Evolutionary conservation across 106 monocot species (phyloP), one percentile per base, ranked within the genome.

Genomic region (Xerophyta viscosa): DNA sequence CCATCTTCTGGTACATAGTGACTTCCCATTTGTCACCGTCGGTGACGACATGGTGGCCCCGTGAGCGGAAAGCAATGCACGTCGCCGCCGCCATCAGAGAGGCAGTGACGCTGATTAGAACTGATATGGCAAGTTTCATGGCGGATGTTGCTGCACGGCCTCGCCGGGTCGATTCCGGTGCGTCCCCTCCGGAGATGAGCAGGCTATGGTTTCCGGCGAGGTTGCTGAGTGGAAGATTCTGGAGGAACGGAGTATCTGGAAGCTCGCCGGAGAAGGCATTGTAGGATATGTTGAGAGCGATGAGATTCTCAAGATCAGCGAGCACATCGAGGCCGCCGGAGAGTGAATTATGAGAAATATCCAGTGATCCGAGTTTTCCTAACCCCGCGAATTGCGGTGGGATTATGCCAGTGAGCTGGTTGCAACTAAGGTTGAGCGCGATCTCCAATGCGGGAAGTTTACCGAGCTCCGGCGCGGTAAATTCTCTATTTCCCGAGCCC

Each of bases 1-100:
- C 85, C 24, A 89, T 57, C 69, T 96, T 96, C 41, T 89, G 84
- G 66, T 78, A 96, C 52, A 96, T 39, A 1, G 76, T 89, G 20
- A 85, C 69, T 62, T 89, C 96, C 96, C 96, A 96, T 8, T 52
- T 27, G 8, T 66, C 68, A 30, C 51, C 57, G 7, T 14, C 61
- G 21, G 18, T 22, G 9, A 29, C 13, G 13, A 0, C 15, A 21
- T 20, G 14, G 27, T 24, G 20, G 27, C 50, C 25, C 0, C 88
- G 76, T 0, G 73, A 23, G 3, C 73, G 71, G 19, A 71, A 33
- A 0, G 78, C 37, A 22, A 74, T 33, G 60, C 74, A 89, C 9
- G 47, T n/a, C n/a, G n/a, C 31, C 1, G 81, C 88, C 20, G 63
- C 43, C 9, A 85, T 29, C 17, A 88, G 60, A 20, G 89, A 60